Conservation (phyloP, 768 basidiomycete species). For the Suillus fuscotomentosus region DNA sequence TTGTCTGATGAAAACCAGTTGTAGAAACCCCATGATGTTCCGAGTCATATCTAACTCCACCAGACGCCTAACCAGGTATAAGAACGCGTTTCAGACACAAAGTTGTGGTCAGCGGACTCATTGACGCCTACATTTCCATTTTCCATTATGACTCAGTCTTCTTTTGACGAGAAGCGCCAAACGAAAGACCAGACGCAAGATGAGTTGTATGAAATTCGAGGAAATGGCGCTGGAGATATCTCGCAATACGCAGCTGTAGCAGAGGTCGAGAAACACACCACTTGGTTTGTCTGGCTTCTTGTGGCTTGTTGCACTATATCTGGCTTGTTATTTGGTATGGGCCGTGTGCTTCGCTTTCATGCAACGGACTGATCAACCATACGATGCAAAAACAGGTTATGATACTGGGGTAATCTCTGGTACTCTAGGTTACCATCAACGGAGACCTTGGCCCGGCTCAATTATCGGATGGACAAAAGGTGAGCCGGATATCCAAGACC, state of each 20-base stretch:
- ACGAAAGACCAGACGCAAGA: constrained; percentile 7
- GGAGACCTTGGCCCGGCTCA: constrained; percentile 57
- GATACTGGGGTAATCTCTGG: constrained; percentile 83
- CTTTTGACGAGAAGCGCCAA: not conserved
- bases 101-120: not conserved
- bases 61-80: not conserved
- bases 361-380: constrained; percentile 4
- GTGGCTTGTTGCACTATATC: constrained; percentile 75
- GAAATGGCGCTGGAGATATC: constrained; percentile 42
- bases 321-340: constrained; percentile 70
- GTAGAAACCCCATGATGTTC: not conserved
- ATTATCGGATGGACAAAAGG: constrained; percentile 66
- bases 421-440: constrained; percentile 73
- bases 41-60: not conserved
- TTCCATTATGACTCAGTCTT: not conserved
- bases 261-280: constrained; percentile 65
- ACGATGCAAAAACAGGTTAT: constrained; percentile 48
- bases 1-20: not conserved
- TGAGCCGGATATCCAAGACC: constrained; percentile 14
- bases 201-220: constrained; percentile 15
- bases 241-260: constrained; percentile 58
- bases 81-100: not conserved
- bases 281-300: constrained; percentile 77
- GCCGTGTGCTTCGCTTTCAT: not conserved
- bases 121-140: not conserved